Conservation (phyloP, 805 yeast species). For the Pichia paraexigua region DNA sequence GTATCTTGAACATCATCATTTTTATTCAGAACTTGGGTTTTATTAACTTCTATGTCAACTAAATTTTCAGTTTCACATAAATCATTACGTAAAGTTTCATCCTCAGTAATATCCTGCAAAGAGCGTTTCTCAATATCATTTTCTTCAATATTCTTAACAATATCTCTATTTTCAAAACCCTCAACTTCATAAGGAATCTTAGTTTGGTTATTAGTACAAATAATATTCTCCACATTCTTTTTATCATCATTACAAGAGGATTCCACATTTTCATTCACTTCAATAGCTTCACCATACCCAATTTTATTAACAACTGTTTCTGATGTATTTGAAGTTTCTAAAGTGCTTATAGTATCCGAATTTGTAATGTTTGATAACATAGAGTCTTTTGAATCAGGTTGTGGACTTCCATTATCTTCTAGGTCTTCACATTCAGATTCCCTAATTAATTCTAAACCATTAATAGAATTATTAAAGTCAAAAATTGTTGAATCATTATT, state of each 20-base stretch:
- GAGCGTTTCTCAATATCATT: not conserved
- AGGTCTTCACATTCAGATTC: constrained; percentile 10
- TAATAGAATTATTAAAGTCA: not conserved
- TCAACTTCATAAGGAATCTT: not conserved
- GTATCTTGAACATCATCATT: not conserved
- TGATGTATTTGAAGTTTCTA: not conserved
- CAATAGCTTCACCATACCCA: not conserved
- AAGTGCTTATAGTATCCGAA: not conserved
- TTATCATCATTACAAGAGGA: too few species aligned
- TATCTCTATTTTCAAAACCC: not conserved
- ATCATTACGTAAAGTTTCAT: not conserved
- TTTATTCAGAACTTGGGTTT: not conserved
- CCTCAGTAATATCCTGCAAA: not conserved
- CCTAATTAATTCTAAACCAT: constrained; percentile 8
- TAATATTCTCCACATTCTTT: not conserved
- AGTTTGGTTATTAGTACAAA: not conserved
- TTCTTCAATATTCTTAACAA: not conserved
- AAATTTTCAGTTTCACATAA: not conserved
- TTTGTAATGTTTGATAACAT: not conserved
- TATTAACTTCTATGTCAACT: not conserved
- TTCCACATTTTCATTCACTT: not conserved
- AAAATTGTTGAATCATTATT: not conserved
- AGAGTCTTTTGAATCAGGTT: not conserved
- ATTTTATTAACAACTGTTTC: not conserved
- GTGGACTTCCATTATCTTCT: not conserved